Percentiles rank a stretch among this genome's conserved stretches.
Conservation (phyloP, 768 basidiomycete species). For the Mycena venus region DNA sequence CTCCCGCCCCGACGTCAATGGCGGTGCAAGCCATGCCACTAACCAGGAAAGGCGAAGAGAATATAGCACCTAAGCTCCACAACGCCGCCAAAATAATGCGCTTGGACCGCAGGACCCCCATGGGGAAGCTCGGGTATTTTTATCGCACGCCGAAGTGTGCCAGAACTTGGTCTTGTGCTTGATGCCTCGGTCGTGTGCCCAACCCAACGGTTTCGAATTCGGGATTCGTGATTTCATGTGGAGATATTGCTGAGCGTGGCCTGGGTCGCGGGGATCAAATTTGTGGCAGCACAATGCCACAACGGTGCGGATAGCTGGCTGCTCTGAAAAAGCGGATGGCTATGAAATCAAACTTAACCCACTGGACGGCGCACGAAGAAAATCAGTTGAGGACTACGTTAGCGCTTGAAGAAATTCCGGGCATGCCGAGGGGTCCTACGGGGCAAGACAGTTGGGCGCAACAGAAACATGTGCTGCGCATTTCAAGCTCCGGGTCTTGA, state of each 20-base stretch:
- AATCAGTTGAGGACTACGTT: not conserved
- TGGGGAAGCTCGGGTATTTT: not conserved
- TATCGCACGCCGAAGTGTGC: not conserved
- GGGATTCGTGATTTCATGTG: not conserved
- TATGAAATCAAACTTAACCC: slow-evolving; percentile 3
- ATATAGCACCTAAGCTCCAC: slow-evolving; percentile 10
- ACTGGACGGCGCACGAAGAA: not conserved
- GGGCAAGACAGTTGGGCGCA: not conserved
- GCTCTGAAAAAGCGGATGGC: not conserved
- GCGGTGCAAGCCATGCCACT: no score
- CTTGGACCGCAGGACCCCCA: slow-evolving; percentile 21
- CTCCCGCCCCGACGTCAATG: slow-evolving; percentile 25
- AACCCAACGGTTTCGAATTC: not conserved
- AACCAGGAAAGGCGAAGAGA: not conserved
- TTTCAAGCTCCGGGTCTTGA: slow-evolving; percentile 12
- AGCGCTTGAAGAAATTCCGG: not conserved
- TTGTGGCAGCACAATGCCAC: slow-evolving; percentile 10
- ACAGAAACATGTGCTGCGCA: slow-evolving; percentile 9
- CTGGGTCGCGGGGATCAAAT: slow-evolving; percentile 4
- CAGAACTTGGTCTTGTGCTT: not conserved
- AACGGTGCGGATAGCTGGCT: not conserved
- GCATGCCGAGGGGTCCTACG: not conserved
- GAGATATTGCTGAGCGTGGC: not conserved
- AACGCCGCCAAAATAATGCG: slow-evolving; percentile 26
- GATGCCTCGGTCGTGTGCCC: not conserved